Base-by-base conservation (phyloP, 768 basidiomycete species). In the Mycena filopes region DNA sequence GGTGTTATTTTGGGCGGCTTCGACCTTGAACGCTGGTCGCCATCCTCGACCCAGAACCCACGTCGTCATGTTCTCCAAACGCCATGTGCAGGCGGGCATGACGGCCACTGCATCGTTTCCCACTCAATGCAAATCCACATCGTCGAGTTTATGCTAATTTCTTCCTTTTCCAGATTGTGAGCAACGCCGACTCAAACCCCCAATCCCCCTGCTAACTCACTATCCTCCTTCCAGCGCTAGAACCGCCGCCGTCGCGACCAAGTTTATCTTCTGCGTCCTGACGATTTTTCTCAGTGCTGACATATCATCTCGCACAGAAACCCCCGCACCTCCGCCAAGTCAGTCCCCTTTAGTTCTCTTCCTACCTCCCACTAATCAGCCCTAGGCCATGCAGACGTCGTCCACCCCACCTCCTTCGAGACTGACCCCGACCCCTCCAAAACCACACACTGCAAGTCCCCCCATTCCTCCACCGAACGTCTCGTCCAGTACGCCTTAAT, bases 401-500 rank as follows among this genome's bases (percentile, higher is more conserved):
- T 42, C 20, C 79, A 78, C 46, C 87, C 87, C 1, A 81, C 82
- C 4, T 89, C 93, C 0, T 89, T 86, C 70, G 89, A 89, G 47
- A 85, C 86, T 20, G 94, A 96, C 72, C 86, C 89, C 0, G 87
- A 97, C 78, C 90, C 87, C 0, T 76, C 84, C 38, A 85, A 84
- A 66, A 96, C 95, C 1, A 86, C 89, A 0, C 80, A 89, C 79
- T 98, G 96, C 79, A 84, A 84, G 0, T 59, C 76, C 0, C 86
- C 94, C 0, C 77, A 88, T 75, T 78, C 77, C 16, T 70, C 83
- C 1, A 72, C 77, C 55, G 73, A 81, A 51, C 84, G 85, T 0
- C 82, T 97, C 61, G 91, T 97, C 15, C 94, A 95, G 75, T 99
- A 93, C 77, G 96, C 95, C 0, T 86, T 99, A 72, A 98, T 98